Evolutionary conservation across 768 basidiomycete genomes (phyloP).

Genomic region (Mycena venus): DNA sequence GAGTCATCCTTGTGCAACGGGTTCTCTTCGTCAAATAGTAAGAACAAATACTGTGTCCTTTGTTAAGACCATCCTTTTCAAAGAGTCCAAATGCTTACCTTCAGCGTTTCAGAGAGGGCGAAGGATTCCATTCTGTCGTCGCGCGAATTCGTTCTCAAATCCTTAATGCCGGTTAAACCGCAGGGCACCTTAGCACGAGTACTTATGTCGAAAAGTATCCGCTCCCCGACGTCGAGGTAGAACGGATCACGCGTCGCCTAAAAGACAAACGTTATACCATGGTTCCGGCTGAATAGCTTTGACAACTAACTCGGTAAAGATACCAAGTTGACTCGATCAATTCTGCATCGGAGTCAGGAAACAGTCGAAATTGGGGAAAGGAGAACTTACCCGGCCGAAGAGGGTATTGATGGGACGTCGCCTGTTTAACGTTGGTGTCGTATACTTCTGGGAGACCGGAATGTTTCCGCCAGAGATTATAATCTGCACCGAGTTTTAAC

Average conservation of each 20-base stretch:
- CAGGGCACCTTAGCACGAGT: slow-evolving; percentile 86
- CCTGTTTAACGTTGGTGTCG: slow-evolving; percentile 80
- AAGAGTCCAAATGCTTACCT: slow-evolving; percentile 58
- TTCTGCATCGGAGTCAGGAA: slow-evolving; percentile 58
- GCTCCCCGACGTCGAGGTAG: slow-evolving; percentile 92
- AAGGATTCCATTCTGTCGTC: slow-evolving; percentile 99
- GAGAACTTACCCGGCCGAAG: slow-evolving; percentile 73
- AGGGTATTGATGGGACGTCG: slow-evolving; percentile 84
- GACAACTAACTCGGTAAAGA: slow-evolving; percentile 79
- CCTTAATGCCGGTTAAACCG: slow-evolving; percentile 86
- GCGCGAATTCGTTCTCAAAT: slow-evolving; percentile 80
- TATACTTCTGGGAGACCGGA: slow-evolving; percentile 94
- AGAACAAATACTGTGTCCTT: slow-evolving; percentile 82
- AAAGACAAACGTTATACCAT: slow-evolving; percentile 21
- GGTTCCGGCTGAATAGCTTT: background rate
- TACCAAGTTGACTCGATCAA: slow-evolving; percentile 98
- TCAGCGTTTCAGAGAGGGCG: slow-evolving; percentile 92
- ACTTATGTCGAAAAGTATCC: slow-evolving; percentile 81
- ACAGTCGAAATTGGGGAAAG: background rate
- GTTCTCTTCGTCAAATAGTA: slow-evolving; percentile 92
- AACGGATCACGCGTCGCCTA: slow-evolving; percentile 94
- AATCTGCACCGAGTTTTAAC: slow-evolving; percentile 64
- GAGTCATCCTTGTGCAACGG: slow-evolving; percentile 81
- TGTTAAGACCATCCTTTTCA: background rate
- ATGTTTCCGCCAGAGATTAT: slow-evolving; percentile 92